Percentiles rank a stretch among this genome's conserved stretches.
phyloP scores from a whole-genome alignment of 2,329 filamentous ascomycete genomes.

The Apiospora marii region DNA sequence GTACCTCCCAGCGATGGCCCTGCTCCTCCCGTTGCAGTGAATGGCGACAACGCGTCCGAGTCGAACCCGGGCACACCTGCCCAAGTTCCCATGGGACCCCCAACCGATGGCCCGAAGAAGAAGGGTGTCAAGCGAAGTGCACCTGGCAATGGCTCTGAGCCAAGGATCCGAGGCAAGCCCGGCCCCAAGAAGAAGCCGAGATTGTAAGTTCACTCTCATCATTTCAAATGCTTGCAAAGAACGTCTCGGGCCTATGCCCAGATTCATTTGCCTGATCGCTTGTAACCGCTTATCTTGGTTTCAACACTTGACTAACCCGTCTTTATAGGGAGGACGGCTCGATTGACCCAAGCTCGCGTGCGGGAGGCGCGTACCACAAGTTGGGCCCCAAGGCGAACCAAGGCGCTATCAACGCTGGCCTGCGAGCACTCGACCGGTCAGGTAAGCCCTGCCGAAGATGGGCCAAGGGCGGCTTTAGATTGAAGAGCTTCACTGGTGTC shows the following conservation, averaged over 20 bases:
- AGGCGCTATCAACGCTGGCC: constrained; percentile 94
- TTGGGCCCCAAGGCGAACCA: constrained; percentile 96
- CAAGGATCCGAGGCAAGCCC: constrained; percentile 83
- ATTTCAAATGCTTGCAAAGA: constrained; percentile 28
- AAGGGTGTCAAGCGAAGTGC: constrained; percentile 78
- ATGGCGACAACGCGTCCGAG: constrained; percentile 64
- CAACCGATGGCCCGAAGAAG: constrained; percentile 71
- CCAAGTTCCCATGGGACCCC: constrained; percentile 66
- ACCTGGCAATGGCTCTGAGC: constrained; percentile 66
- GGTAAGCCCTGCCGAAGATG: constrained; percentile 93
- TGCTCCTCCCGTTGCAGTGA: constrained; percentile 49
- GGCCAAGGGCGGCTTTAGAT: constrained; percentile 80
- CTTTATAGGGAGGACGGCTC: constrained; percentile 66
- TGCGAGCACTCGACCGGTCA: constrained; percentile 90
- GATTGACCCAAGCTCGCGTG: constrained; percentile 63
- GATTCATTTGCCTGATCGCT: neutral
- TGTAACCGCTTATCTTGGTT: neutral
- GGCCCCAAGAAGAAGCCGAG: constrained; percentile 96
- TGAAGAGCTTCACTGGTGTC: constrained; percentile 94
- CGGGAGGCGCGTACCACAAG: constrained; percentile 70
- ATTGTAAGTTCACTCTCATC: constrained; percentile 70
- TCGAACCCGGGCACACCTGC: constrained; percentile 67
- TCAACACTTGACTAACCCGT: constrained; percentile 39
- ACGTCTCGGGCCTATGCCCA: neutral
- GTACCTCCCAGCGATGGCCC: constrained; percentile 43